These are phyloP conservation scores for Zymoseptoria brevis DNA, from an alignment of 2,329 filamentous ascomycete genomes.

Conservation along the genomic window DNA sequence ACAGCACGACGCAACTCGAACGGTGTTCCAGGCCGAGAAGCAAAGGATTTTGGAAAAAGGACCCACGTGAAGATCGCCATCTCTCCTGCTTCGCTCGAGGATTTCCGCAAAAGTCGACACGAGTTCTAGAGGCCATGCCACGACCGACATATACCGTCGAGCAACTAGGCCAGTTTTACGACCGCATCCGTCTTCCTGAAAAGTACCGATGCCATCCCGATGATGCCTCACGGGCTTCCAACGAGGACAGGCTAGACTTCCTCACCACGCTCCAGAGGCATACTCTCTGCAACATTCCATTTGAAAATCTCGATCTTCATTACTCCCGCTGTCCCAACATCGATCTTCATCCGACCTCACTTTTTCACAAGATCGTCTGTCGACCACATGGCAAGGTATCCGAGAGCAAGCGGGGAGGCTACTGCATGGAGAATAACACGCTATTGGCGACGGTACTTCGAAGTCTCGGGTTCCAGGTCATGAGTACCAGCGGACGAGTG, in stretches of 20 bases:
- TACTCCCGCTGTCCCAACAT: slow-evolving; percentile 44
- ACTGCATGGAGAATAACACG: slow-evolving; percentile 53
- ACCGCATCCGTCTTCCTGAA: slow-evolving; percentile 18
- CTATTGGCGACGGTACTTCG: slow-evolving; percentile 46
- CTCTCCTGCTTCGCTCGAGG: not conserved
- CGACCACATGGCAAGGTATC: slow-evolving; percentile 13
- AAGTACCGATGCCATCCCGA: slow-evolving; percentile 15
- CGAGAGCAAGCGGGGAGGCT: slow-evolving; percentile 44
- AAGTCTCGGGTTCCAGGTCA: slow-evolving; percentile 43
- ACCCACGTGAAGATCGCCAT: not conserved
- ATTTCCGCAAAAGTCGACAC: not conserved
- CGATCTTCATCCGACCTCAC: slow-evolving; percentile 40
- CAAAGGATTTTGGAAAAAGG: not conserved
- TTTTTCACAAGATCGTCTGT: slow-evolving; percentile 47
- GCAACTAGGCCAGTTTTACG: slow-evolving; percentile 19
- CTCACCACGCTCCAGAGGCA: slow-evolving; percentile 20
- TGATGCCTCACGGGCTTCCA: slow-evolving; percentile 11
- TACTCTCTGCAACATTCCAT: slow-evolving; percentile 41
- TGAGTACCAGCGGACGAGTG: slow-evolving; percentile 34
- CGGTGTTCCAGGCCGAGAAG: not conserved
- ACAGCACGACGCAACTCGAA: not conserved
- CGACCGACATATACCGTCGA: slow-evolving; percentile 13
- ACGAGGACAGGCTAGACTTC: slow-evolving; percentile 13
- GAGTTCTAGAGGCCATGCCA: slow-evolving; percentile 38
- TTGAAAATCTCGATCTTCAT: slow-evolving; percentile 51